Base-by-base conservation (phyloP, 352 stramenopile species). In the Pythium chondricola region DNA sequence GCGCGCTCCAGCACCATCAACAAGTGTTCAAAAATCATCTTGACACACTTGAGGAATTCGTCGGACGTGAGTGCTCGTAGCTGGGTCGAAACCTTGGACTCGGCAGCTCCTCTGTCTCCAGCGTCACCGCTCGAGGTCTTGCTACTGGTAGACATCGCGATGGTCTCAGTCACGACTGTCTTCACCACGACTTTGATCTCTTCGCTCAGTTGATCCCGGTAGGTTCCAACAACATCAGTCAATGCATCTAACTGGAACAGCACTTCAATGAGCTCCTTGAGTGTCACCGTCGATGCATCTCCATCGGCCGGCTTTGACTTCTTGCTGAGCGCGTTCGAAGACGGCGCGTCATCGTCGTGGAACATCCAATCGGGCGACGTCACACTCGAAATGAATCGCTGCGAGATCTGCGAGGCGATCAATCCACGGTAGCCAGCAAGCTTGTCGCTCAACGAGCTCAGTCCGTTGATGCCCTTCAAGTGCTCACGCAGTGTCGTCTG, bases 11-110 rank as follows among this genome's bases (percentile, higher is more conserved):
- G 58, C 1, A 92, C 56, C 64, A 94, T 76, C 30, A 91, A 54
- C 52, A 94, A 61, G 45, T 94, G 83, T 58, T 94, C 83, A 57
- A 94, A 94, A 36, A 92, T 91, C 83, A 94, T 94, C 48, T 92
- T 75, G 17, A 94, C 74, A 45, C 83, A 94, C 46, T 88, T 74
- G 7, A 92, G 63, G 49, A 94, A 94, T 47, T 94, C 83, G 44
- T 94, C 81, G 4, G 83, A 90, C 3, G 59, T 83, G 26, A 94
- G 62, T 5, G 78, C 80, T 44, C 77, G 72, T 29, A 94, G 59
- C 46, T 92, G 83, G 35, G 85, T 71, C 14, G 78, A 91, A 11
- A 94, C 75, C 55, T 94, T 92, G n/a, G 78, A 87, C 43, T 89
- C 78, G 40, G 35, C 46, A n/a, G 48, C 56, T 13, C 39, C 58